Percentiles rank a stretch among this genome's conserved stretches.
These are phyloP conservation scores for Paraphoma sp. DNA, from an alignment of 2,329 filamentous ascomycete genomes.

Conservation along the genomic window DNA sequence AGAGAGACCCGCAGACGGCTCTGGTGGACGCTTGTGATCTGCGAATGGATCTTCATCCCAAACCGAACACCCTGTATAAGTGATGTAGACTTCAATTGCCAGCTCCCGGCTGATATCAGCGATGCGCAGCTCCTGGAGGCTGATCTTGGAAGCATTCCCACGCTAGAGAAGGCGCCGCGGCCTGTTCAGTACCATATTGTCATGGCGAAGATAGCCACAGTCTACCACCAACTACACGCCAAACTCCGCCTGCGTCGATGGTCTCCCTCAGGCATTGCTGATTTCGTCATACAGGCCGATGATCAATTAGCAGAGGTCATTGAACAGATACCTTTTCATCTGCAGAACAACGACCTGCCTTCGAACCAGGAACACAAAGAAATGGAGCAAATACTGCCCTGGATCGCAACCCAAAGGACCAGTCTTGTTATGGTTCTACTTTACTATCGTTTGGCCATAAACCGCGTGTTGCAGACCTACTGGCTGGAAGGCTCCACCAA, in stretches of 20 bases:
- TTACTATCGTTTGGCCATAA: constrained; percentile 17
- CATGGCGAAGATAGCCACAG: constrained; percentile 12
- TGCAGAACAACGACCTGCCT: constrained; percentile 11
- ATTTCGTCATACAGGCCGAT: constrained; percentile 17
- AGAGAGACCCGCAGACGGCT: constrained; percentile 14
- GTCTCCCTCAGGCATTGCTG: constrained; percentile 10
- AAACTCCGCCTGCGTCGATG: constrained; percentile 16
- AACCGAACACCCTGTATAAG: constrained; percentile 13
- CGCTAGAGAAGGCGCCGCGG: constrained; percentile 2
- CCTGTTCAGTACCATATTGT: constrained; percentile 19
- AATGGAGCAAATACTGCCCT: constrained; percentile 5
- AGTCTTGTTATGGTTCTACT: constrained; percentile 15
- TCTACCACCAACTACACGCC: constrained; percentile 12
- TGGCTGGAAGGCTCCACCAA: constrained; percentile 19
- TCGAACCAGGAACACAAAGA: background rate
- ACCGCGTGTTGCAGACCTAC: constrained; percentile 14
- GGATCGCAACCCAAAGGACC: constrained; percentile 16
- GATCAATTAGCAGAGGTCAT: constrained; percentile 16
- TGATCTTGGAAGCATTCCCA: background rate
- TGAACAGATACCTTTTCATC: constrained; percentile 12
- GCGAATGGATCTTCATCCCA: constrained; percentile 17
- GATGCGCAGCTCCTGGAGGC: constrained; percentile 12
- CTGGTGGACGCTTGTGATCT: constrained; percentile 20
- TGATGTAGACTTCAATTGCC: constrained; percentile 15
- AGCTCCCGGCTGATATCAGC: constrained; percentile 12